Conservation (phyloP, 495 filamentous ascomycete genomes). For the Aspergillus avenaceus region DNA sequence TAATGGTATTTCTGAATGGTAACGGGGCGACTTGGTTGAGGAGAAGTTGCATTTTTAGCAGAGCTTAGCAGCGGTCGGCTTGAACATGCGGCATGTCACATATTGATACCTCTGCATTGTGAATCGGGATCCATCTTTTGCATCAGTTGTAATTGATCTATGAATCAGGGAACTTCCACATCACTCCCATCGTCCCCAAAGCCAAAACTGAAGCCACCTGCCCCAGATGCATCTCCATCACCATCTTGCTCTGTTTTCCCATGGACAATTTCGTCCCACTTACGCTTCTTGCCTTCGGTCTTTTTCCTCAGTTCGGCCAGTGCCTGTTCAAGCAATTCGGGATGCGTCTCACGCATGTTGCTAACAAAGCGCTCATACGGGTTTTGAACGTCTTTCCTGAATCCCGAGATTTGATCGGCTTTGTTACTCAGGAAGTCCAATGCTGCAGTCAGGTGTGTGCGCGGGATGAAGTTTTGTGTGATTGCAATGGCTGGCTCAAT, state of each 20-base stretch:
- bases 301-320: conserved; percentile 60
- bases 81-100: conserved; percentile 1
- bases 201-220: conserved; percentile 74
- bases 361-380: conserved; percentile 74
- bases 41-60: background rate
- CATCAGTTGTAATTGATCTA: conserved; percentile 2
- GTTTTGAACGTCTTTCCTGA: conserved; percentile 66
- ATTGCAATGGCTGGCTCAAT: conserved; percentile 78
- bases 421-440: conserved; percentile 81
- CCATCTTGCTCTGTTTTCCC: conserved; percentile 38
- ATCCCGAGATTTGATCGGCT: conserved; percentile 81
- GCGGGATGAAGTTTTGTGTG: conserved; percentile 94
- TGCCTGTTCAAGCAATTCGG: conserved; percentile 61
- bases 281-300: conserved; percentile 64
- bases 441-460: conserved; percentile 66
- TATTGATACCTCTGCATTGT: background rate
- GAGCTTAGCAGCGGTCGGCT: background rate
- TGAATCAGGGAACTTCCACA: conserved; percentile 46
- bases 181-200: conserved; percentile 66
- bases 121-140: background rate
- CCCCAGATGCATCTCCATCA: conserved; percentile 36
- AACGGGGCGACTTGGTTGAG: background rate
- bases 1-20: conserved; percentile 28
- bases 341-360: conserved; percentile 58
- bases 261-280: conserved; percentile 76